A percentile compares a stretch with the other conserved stretches of the same genome.
Evolutionary conservation across 1,139 yeast species (phyloP).

Genomic region (Geotrichum reessii): DNA sequence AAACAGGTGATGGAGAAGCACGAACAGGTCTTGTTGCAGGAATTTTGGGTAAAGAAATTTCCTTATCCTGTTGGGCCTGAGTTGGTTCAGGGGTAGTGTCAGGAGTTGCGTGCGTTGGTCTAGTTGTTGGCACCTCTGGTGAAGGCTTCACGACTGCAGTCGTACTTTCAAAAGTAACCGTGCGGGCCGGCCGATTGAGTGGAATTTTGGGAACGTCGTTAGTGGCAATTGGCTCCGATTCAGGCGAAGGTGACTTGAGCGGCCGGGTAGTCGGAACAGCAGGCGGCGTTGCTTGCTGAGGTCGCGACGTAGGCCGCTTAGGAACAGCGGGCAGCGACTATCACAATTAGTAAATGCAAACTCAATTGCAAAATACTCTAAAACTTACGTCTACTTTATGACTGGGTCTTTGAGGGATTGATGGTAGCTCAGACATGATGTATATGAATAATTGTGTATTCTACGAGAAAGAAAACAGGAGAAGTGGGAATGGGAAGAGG

Average conservation of each 20-base stretch:
- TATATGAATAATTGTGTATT: neutral
- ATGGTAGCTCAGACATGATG: constrained; percentile 10
- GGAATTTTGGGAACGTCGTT: neutral
- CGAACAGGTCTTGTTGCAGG: neutral
- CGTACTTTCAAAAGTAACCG: neutral
- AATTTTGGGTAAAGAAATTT: neutral
- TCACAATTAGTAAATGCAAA: neutral
- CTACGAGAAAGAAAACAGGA: neutral
- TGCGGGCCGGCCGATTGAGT: neutral
- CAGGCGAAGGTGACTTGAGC: neutral
- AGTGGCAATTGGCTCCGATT: neutral
- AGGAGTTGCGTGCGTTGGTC: neutral
- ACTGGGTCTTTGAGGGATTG: constrained; percentile 6
- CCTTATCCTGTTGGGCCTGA: neutral
- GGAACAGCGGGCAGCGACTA: constrained; percentile 5
- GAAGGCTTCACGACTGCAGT: neutral
- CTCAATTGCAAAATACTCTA: neutral
- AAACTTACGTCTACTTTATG: constrained; percentile 2
- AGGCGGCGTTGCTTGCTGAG: neutral
- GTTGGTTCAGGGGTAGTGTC: neutral
- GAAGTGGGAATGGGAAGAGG: neutral
- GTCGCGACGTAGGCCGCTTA: constrained; percentile 3
- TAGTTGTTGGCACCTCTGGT: neutral
- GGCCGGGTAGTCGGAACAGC: neutral
- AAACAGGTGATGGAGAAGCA: neutral